A percentile compares a stretch with the other conserved stretches of the same genome.
Conservation (phyloP, 164 flowering plant species). For the Chloranthus sessilifolius region DNA sequence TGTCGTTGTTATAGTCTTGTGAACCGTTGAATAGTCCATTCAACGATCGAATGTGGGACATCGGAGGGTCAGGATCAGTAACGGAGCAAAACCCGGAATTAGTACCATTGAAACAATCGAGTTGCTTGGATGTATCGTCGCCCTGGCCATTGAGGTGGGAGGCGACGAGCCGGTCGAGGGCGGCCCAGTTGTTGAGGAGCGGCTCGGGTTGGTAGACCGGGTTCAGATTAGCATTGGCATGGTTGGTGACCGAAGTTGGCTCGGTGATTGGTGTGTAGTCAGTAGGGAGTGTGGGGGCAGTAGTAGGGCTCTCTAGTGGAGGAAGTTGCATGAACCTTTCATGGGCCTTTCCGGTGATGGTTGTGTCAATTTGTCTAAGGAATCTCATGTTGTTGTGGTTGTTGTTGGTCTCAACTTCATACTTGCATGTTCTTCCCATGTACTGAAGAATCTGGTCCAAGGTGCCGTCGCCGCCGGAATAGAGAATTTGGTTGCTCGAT, state of each 20-base stretch:
- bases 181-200: slow-evolving; percentile 42
- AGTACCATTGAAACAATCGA: slow-evolving; percentile 26
- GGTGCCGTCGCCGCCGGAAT: slow-evolving; percentile 38
- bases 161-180: slow-evolving; percentile 57
- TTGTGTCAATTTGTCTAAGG: not conserved
- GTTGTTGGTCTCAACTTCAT: slow-evolving; percentile 25
- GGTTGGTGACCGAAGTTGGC: slow-evolving; percentile 1
- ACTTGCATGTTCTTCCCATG: slow-evolving; percentile 35
- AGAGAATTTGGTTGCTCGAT: slow-evolving; percentile 24
- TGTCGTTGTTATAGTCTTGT: slow-evolving; percentile 30
- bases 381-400: slow-evolving; percentile 4
- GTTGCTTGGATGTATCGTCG: slow-evolving; percentile 29
- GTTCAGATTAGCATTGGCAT: slow-evolving; percentile 1
- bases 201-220: not conserved
- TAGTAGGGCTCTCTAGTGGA: slow-evolving; percentile 45
- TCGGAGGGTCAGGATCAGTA: slow-evolving; percentile 19
- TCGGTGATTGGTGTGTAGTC: not conserved
- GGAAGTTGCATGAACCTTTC: slow-evolving; percentile 54
- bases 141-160: slow-evolving; percentile 48
- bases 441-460: slow-evolving; percentile 59
- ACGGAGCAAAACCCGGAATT: slow-evolving; percentile 20
- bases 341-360: not conserved
- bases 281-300: slow-evolving; percentile 10
- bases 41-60: slow-evolving; percentile 20
- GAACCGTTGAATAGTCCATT: slow-evolving; percentile 22